Conservation (phyloP, 1,284 basidiomycete genomes). For the Microbotryum violaceum region DNA sequence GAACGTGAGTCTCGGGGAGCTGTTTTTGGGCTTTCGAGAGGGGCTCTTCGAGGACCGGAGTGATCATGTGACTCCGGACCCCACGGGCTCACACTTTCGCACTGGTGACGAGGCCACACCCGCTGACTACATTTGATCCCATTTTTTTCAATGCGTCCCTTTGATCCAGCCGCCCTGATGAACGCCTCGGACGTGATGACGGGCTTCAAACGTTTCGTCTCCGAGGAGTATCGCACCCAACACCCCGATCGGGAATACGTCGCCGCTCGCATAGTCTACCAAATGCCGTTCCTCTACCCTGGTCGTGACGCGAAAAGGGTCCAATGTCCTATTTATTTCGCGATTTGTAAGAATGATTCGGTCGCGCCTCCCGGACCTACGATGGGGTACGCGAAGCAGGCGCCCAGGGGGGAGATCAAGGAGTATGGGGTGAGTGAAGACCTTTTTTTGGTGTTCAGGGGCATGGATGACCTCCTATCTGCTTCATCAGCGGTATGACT, state of each 20-base stretch:
- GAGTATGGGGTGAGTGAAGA: not conserved
- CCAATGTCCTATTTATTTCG: not conserved
- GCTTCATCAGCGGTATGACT: too few species aligned
- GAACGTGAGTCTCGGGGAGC: not conserved
- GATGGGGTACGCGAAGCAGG: not conserved
- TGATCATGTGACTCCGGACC: too few species aligned
- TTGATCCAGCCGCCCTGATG: not conserved
- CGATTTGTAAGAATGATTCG: not conserved
- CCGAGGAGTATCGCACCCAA: not conserved
- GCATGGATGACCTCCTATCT: too few species aligned
- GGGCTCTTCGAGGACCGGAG: too few species aligned
- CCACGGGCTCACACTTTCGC: too few species aligned
- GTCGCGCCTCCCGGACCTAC: not conserved
- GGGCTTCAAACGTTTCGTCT: not conserved
- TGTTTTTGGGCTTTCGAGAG: too few species aligned
- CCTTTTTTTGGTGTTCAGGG: too few species aligned
- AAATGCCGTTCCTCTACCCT: not conserved
- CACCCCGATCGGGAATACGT: not conserved
- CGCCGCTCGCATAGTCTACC: not conserved
- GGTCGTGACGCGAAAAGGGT: not conserved
- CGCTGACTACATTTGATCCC: too few species aligned
- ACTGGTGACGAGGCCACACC: too few species aligned
- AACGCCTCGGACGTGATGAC: constrained; percentile 1
- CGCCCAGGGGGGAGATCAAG: not conserved
- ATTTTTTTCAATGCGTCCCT: not conserved